phyloP scores from a whole-genome alignment of 305 asterid species.

The Nicotiana rustica region DNA sequence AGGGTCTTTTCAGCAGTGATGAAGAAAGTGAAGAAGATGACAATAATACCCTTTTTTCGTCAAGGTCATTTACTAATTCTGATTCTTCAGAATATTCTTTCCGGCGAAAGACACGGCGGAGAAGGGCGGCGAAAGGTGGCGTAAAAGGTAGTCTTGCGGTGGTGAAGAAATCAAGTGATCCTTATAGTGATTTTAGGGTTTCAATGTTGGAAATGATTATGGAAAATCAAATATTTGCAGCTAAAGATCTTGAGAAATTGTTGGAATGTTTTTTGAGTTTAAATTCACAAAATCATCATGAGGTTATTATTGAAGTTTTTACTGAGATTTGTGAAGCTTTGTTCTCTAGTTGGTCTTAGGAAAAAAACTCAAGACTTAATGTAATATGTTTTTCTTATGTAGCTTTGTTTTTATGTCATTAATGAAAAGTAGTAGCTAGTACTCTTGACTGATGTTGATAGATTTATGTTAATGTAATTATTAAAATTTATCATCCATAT shows the following conservation, averaged over 20 bases:
- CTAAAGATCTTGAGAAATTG: slow-evolving; percentile 49
- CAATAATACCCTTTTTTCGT: slow-evolving; percentile 34
- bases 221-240: slow-evolving; percentile 55
- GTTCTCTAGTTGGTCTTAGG: slow-evolving; percentile 40
- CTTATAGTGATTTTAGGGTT: slow-evolving; percentile 57
- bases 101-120: neutral
- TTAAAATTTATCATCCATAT: neutral
- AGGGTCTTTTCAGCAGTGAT: slow-evolving; percentile 33
- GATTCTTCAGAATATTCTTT: slow-evolving; percentile 23
- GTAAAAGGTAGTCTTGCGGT: slow-evolving; percentile 57
- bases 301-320: slow-evolving; percentile 58
- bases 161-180: slow-evolving; percentile 61
- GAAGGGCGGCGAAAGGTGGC: slow-evolving; percentile 27
- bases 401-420: neutral
- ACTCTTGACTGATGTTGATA: neutral
- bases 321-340: slow-evolving; percentile 66
- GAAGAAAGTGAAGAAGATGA: slow-evolving; percentile 35
- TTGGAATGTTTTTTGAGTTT: slow-evolving; percentile 54
- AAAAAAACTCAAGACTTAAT: neutral
- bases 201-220: slow-evolving; percentile 70
- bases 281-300: slow-evolving; percentile 58
- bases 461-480: neutral
- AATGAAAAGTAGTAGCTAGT: slow-evolving; percentile 27
- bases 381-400: slow-evolving; percentile 23
- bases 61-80: slow-evolving; percentile 18